Percentiles rank a stretch among this genome's conserved stretches.
These are phyloP conservation scores for Arachnopeziza araneosa DNA, from an alignment of 2,329 filamentous ascomycete species.

Conservation along the genomic window DNA sequence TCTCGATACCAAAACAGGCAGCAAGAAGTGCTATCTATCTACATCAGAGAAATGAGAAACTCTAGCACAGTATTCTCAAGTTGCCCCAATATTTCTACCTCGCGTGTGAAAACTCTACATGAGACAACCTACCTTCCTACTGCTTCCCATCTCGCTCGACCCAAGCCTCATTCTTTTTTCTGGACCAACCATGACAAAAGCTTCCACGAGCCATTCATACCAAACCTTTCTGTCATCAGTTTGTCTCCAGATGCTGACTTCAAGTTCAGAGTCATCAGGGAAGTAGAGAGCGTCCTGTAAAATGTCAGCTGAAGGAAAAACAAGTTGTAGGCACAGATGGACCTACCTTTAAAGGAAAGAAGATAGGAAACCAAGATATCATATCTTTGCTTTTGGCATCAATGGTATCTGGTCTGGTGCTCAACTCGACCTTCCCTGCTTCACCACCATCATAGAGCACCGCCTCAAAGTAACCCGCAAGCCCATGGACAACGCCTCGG, in stretches of 20 bases:
- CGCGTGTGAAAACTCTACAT: constrained; percentile 44
- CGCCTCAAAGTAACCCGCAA: constrained; percentile 94
- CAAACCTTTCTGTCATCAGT: constrained; percentile 94
- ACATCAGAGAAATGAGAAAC: background rate
- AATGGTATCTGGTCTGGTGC: constrained; percentile 88
- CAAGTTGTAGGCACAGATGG: background rate
- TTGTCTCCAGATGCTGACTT: constrained; percentile 92
- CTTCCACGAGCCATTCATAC: constrained; percentile 98
- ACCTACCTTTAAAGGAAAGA: constrained; percentile 87
- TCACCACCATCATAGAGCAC: constrained; percentile 67
- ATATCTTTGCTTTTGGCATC: constrained; percentile 91
- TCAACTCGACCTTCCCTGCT: constrained; percentile 69
- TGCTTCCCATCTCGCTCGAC: constrained; percentile 62
- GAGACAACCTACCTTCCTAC: constrained; percentile 62
- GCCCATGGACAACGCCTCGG: constrained; percentile 79
- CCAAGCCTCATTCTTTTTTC: constrained; percentile 59
- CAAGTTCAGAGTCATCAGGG: constrained; percentile 77
- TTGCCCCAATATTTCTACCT: background rate
- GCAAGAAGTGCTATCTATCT: background rate
- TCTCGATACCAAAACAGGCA: constrained; percentile 12
- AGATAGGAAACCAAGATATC: constrained; percentile 99
- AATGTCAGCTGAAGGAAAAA: constrained; percentile 9
- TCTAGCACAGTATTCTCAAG: background rate
- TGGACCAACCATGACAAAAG: constrained; percentile 61
- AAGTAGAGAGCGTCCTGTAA: constrained; percentile 79